Base-by-base conservation (phyloP, 1,139 yeast species). In the Geotrichum aggregatum region DNA sequence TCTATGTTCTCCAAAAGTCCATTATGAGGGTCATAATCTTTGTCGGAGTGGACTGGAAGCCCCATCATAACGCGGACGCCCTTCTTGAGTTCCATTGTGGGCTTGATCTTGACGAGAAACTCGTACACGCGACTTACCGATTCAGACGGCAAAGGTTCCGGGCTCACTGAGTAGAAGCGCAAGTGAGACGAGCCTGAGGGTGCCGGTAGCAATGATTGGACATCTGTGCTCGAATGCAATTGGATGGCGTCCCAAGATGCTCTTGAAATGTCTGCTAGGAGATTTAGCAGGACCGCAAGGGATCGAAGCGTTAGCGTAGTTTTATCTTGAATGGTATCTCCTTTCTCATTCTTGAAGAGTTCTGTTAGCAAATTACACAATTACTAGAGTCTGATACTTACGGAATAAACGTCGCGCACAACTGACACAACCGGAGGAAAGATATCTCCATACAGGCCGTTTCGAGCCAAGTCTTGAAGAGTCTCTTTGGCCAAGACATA, bases 1-100 rank as follows among this genome's bases (percentile, higher is more conserved):
- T 80, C 84, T 42, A 80, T 77, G 39, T 74, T 75, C 44, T 65
- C 66, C 49, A 69, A 61, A 31, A n/a, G 50, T 38, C 26, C 3
- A 13, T 42, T 41, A 3, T 44, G 47, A 19, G 45, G 42, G 21
- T 16, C 13, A 36, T 47, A 49, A n/a, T 31, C 43, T 19, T 31
- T 41, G 11, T 43, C 35, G 16, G 26, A 18, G 4, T 16, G 16
- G 14, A n/a, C 14, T 6, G 47, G 41, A 13, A 22, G 19, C 28
- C 49, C 48, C 1, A 49, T 40, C 10, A 54, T 42, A 3, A 40
- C 35, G 5, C 44, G 47, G 21, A 52, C 33, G 10, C 49, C 51
- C 5, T 46, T 46, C 18, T 50, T 45, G 8, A 55, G 34, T n/a
- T 46, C 21, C 40, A 35, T 39, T 13, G 47, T 47, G 11, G 58